These are phyloP conservation scores for Phaeotremella skinneri DNA, from an alignment of 768 basidiomycete species.

Conservation along the genomic window DNA sequence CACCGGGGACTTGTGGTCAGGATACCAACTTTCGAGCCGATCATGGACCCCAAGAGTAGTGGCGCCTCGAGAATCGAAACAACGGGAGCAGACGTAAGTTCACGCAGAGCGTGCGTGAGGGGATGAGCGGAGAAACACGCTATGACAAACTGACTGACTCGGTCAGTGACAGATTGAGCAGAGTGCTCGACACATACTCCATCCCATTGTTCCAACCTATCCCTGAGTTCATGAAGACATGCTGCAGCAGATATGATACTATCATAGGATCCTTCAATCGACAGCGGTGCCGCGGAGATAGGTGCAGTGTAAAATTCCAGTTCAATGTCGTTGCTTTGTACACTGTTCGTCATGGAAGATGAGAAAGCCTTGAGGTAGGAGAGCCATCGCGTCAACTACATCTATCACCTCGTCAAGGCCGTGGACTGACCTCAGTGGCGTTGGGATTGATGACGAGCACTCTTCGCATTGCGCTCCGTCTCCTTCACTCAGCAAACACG, in stretches of 20 bases:
- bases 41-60: constrained; percentile 24
- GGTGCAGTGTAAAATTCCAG: constrained; percentile 27
- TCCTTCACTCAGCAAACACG: no score
- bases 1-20: constrained; percentile 40
- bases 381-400: no score
- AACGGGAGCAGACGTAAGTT: constrained; percentile 30
- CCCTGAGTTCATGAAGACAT: constrained; percentile 15
- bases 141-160: constrained; percentile 22
- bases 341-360: constrained; percentile 4
- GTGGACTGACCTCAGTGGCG: constrained; percentile 28
- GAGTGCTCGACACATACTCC: constrained; percentile 13
- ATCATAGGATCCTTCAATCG: constrained; percentile 30
- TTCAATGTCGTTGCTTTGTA: not conserved
- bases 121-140: constrained; percentile 39
- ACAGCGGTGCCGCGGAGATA: constrained; percentile 5
- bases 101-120: constrained; percentile 26
- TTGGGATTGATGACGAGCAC: constrained; percentile 38
- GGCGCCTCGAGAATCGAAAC: constrained; percentile 37
- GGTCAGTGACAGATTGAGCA: not conserved
- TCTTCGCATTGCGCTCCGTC: not conserved
- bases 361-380: constrained; percentile 13
- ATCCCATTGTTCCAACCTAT: constrained; percentile 14
- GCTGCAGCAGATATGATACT: constrained; percentile 29
- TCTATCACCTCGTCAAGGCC: not conserved
- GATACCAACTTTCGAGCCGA: constrained; percentile 28